Evolutionary conservation across 1,284 basidiomycete species (phyloP).

Genomic region (Microbotryum scabiosae): DNA sequence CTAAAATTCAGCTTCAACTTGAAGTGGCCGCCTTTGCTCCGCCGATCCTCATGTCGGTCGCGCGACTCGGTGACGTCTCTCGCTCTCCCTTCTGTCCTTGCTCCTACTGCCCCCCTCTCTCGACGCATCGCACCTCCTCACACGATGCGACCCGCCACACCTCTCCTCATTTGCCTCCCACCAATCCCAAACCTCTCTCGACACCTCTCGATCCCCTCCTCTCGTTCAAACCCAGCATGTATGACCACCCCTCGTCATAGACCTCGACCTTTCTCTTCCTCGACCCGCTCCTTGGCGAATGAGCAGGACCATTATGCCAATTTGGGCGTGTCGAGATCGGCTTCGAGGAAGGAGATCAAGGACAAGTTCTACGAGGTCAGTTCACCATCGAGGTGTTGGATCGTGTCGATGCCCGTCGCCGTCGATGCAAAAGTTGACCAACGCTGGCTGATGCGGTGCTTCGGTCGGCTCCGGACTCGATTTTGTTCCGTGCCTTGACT

Average conservation of each 20-base stretch:
- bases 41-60: no score
- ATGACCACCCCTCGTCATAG: constrained; percentile 24
- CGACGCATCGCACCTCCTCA: neutral
- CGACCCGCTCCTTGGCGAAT: neutral
- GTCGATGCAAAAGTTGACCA: no score
- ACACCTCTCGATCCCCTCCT: neutral
- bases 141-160: neutral
- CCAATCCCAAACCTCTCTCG: neutral
- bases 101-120: neutral
- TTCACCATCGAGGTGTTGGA: neutral
- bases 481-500: neutral
- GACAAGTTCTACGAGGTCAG: constrained; percentile 35
- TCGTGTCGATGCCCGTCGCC: no score
- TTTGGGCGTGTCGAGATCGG: constrained; percentile 16
- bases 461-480: neutral
- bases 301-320: constrained; percentile 26
- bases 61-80: neutral
- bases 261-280: constrained; percentile 15
- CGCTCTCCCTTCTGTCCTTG: neutral
- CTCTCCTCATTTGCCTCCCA: neutral
- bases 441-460: neutral
- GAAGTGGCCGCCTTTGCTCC: no score
- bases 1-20: no score
- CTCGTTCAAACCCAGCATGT: neutral
- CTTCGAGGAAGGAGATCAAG: constrained; percentile 31